Evolutionary conservation across 495 filamentous ascomycete genomes (phyloP).

Genomic region (Massariosphaeria phaeospora): DNA sequence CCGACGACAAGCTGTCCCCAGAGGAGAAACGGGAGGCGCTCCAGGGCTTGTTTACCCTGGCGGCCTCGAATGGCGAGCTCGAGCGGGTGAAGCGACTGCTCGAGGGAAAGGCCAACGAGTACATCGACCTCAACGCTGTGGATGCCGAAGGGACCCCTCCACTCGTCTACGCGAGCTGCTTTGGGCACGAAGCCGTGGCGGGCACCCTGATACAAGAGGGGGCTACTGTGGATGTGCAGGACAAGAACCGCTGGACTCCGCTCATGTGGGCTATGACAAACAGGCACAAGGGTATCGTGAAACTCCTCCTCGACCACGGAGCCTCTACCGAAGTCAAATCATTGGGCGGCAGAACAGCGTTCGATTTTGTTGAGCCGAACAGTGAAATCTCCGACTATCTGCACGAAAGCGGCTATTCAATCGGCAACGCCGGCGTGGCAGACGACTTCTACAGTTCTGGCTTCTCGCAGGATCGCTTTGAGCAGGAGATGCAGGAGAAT

Average conservation of each 20-base stretch:
- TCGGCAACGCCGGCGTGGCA: constrained; percentile 77
- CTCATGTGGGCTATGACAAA: constrained; percentile 99
- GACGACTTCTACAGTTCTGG: constrained; percentile 96
- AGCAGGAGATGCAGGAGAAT: constrained; percentile 95
- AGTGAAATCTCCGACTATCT: constrained; percentile 95
- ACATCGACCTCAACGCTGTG: constrained; percentile 80
- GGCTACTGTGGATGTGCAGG: constrained; percentile 88
- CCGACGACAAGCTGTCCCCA: constrained; percentile 66
- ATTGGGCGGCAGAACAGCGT: constrained; percentile 86
- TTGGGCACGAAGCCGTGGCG: constrained; percentile 92
- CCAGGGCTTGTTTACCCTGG: constrained; percentile 88
- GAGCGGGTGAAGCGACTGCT: constrained; percentile 73
- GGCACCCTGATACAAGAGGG: constrained; percentile 76
- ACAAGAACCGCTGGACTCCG: constrained; percentile 93
- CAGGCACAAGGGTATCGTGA: constrained; percentile 89
- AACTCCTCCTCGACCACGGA: constrained; percentile 83
- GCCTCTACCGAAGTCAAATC: constrained; percentile 95
- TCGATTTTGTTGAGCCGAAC: constrained; percentile 89
- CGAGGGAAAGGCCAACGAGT: constrained; percentile 65
- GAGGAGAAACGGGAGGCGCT: constrained; percentile 73
- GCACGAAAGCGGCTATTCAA: constrained; percentile 85
- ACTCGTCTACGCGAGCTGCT: constrained; percentile 97
- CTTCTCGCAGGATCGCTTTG: constrained; percentile 87
- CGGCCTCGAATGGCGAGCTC: constrained; percentile 91
- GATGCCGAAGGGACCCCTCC: constrained; percentile 95